These are phyloP conservation scores for Calocybe cyanea DNA, from an alignment of 768 basidiomycete species.

Conservation along the genomic window DNA sequence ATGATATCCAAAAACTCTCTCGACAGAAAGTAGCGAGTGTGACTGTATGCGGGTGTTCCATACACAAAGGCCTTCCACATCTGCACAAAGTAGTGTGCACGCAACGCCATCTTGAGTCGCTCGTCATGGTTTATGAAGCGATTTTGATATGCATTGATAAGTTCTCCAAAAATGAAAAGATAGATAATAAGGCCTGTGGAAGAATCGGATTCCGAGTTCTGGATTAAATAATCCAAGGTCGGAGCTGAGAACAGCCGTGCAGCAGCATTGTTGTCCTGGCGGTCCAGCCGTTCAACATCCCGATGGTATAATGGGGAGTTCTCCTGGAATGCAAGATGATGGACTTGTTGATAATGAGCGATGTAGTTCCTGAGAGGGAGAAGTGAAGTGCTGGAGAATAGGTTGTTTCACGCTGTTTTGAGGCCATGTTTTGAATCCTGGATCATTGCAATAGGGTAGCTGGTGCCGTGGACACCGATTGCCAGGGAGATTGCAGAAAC, in stretches of 20 bases:
- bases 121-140: constrained; percentile 20
- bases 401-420: too few species aligned
- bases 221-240: constrained; percentile 20
- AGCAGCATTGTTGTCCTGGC: constrained; percentile 44
- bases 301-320: too few species aligned
- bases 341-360: too few species aligned
- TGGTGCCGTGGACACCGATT: too few species aligned
- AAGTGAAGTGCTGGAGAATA: too few species aligned
- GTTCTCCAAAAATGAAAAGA: constrained; percentile 37
- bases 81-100: constrained; percentile 27
- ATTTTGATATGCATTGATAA: constrained; percentile 36
- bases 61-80: constrained; percentile 26
- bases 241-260: constrained; percentile 32
- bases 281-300: constrained; percentile 37
- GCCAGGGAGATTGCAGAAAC: too few species aligned
- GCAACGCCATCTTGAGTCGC: constrained; percentile 26
- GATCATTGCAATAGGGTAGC: too few species aligned
- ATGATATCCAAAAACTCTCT: constrained; percentile 29
- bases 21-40: constrained; percentile 26
- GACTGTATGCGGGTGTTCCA: constrained; percentile 13
- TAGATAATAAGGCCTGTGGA: constrained; percentile 26
- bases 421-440: too few species aligned
- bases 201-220: constrained; percentile 23
- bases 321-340: too few species aligned
- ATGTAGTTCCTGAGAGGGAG: too few species aligned